Percentiles rank a stretch among this genome's conserved stretches.
Evolutionary conservation across 2,329 filamentous ascomycete genomes (phyloP).

Genomic region (Pseudocercospora ulei): DNA sequence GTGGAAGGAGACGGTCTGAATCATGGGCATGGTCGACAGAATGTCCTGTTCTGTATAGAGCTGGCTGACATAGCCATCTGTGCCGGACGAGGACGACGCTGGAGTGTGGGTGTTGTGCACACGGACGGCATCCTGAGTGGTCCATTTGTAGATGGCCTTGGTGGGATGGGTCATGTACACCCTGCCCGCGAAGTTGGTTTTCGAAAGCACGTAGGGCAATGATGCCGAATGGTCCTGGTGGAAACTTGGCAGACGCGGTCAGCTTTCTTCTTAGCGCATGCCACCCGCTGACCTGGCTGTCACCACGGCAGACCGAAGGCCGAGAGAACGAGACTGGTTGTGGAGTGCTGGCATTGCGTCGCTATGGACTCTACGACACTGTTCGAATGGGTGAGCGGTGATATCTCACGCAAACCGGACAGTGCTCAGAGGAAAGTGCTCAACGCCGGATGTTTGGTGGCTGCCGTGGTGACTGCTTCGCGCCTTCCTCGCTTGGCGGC

Average conservation of each 20-base stretch:
- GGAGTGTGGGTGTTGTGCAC: slow-evolving; percentile 49
- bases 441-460: slow-evolving; percentile 1
- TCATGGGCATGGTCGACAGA: slow-evolving; percentile 81
- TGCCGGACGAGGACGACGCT: slow-evolving; percentile 25
- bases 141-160: slow-evolving; percentile 99
- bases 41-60: slow-evolving; percentile 95
- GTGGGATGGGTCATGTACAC: slow-evolving; percentile 99
- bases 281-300: slow-evolving; percentile 6
- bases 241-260: slow-evolving; percentile 54
- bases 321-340: slow-evolving; percentile 11
- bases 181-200: slow-evolving; percentile 92
- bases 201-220: slow-evolving; percentile 92
- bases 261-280: background rate
- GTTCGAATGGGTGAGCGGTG: slow-evolving; percentile 6
- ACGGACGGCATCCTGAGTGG: slow-evolving; percentile 92
- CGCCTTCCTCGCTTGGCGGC: background rate
- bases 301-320: slow-evolving; percentile 19
- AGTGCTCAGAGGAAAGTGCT: slow-evolving; percentile 7
- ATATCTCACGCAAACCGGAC: slow-evolving; percentile 3
- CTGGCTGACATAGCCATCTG: slow-evolving; percentile 46
- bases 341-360: slow-evolving; percentile 30
- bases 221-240: slow-evolving; percentile 98
- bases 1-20: slow-evolving; percentile 96
- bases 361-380: slow-evolving; percentile 29
- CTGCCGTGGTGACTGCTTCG: slow-evolving; percentile 20